Evolutionary conservation across 78 protist species (phyloP).

Genomic region (Tieghemostelium lacteum): DNA sequence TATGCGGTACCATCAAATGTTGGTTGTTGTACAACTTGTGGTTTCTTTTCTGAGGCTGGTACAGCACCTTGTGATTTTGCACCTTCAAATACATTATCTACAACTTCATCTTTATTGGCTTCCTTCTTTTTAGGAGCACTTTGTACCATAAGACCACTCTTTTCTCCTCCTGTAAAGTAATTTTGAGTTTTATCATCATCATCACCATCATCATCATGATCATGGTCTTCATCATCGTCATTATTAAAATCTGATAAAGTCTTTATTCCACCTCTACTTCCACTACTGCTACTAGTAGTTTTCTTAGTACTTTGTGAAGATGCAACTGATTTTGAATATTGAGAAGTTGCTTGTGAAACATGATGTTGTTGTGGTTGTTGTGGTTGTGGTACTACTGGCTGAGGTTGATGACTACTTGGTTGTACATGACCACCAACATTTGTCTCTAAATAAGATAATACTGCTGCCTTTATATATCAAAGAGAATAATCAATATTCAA

Average conservation of each 20-base stretch:
- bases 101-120: constrained; percentile 26
- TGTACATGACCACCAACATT: neutral
- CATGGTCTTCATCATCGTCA: constrained; percentile 38
- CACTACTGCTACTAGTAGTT: neutral
- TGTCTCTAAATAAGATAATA: constrained; percentile 17
- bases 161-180: constrained; percentile 81
- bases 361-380: neutral
- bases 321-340: constrained; percentile 1
- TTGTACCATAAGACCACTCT: constrained; percentile 66
- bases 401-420: neutral
- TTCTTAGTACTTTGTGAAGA: too few relatives aligned
- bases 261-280: constrained; percentile 29
- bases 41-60: constrained; percentile 9
- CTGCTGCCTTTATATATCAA: constrained; percentile 9
- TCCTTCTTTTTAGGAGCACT: constrained; percentile 46
- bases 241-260: constrained; percentile 37
- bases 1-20: constrained; percentile 56
- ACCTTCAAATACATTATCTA: constrained; percentile 74
- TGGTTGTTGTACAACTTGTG: constrained; percentile 2
- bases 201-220: constrained; percentile 52
- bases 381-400: neutral
- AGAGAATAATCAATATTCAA: neutral
- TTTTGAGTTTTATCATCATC: constrained; percentile 72
- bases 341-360: neutral
- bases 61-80: constrained; percentile 71